A percentile compares a stretch with the other conserved stretches of the same genome.
Conservation (phyloP, 2,329 filamentous ascomycete genomes). For the Scedosporium boydii region DNA sequence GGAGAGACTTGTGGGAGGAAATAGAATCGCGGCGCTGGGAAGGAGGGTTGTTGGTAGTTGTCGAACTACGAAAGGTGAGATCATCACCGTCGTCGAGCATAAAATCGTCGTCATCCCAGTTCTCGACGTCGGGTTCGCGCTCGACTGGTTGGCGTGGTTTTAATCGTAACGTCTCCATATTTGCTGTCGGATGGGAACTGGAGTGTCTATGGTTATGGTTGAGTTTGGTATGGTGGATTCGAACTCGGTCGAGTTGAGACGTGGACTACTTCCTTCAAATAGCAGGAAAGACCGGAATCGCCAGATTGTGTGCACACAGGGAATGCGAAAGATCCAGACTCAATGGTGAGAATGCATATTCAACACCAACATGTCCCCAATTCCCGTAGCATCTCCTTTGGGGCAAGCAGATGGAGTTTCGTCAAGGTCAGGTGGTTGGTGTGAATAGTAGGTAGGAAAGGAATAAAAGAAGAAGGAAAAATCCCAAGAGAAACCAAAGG, state of each 20-base stretch:
- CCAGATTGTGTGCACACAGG: not conserved
- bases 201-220: not conserved
- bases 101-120: slow-evolving; percentile 66
- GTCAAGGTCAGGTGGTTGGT: no score
- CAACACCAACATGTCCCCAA: slow-evolving; percentile 10
- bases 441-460: no score
- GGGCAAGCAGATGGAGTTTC: not conserved
- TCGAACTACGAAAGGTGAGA: slow-evolving; percentile 47
- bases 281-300: not conserved
- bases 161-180: slow-evolving; percentile 46
- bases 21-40: slow-evolving; percentile 61
- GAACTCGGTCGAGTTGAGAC: not conserved
- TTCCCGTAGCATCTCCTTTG: slow-evolving; percentile 12
- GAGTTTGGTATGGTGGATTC: not conserved
- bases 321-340: not conserved
- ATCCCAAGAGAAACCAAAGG: not conserved
- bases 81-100: slow-evolving; percentile 62
- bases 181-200: slow-evolving; percentile 12
- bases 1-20: slow-evolving; percentile 73
- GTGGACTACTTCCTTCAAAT: not conserved
- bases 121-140: slow-evolving; percentile 52
- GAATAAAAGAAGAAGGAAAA: no score
- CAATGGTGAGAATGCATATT: slow-evolving; percentile 15
- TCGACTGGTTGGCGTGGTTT: slow-evolving; percentile 43
- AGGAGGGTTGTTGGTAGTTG: slow-evolving; percentile 28